Conservation (phyloP, 495 filamentous ascomycete genomes). For the Aspergillus campestris region DNA sequence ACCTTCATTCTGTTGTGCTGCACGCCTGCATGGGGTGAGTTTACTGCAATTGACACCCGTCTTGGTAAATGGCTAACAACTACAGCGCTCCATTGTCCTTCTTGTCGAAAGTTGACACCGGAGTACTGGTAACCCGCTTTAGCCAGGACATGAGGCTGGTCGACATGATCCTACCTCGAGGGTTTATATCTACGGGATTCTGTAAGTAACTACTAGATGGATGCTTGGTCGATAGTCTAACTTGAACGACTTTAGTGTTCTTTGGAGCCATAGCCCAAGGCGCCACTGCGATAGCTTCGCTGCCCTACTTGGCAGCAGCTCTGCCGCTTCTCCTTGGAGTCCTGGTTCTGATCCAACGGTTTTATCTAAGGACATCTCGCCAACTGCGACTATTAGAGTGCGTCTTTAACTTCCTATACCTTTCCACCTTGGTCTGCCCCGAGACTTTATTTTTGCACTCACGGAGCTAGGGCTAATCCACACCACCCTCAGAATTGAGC, state of each 20-base stretch:
- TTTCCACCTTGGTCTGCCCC: too few relatives aligned
- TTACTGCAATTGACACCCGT: background rate
- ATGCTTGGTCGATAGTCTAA: too few relatives aligned
- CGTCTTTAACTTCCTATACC: too few relatives aligned
- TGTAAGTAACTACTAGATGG: slow-evolving; percentile 4
- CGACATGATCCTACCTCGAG: slow-evolving; percentile 24
- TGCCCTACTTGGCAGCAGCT: slow-evolving; percentile 25
- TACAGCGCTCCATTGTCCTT: slow-evolving; percentile 22
- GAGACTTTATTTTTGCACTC: too few relatives aligned
- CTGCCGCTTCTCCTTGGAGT: slow-evolving; percentile 18
- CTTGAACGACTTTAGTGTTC: too few relatives aligned
- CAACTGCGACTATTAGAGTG: slow-evolving; percentile 70
- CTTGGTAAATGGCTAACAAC: slow-evolving; percentile 8
- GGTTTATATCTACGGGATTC: slow-evolving; percentile 11
- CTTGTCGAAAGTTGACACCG: slow-evolving; percentile 35
- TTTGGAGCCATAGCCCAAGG: slow-evolving; percentile 17
- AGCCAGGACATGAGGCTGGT: slow-evolving; percentile 40
- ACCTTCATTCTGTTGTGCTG: slow-evolving; percentile 9
- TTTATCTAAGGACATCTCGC: slow-evolving; percentile 76
- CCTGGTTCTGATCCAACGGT: slow-evolving; percentile 60
- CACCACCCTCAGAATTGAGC: slow-evolving; percentile 26
- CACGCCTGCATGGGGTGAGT: slow-evolving; percentile 12
- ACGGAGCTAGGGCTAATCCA: slow-evolving; percentile 1
- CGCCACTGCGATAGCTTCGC: slow-evolving; percentile 9
- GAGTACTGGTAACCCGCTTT: slow-evolving; percentile 35